Evolutionary conservation across 2,329 filamentous ascomycete genomes (phyloP).

Genomic region (Lachnellula willkommii): DNA sequence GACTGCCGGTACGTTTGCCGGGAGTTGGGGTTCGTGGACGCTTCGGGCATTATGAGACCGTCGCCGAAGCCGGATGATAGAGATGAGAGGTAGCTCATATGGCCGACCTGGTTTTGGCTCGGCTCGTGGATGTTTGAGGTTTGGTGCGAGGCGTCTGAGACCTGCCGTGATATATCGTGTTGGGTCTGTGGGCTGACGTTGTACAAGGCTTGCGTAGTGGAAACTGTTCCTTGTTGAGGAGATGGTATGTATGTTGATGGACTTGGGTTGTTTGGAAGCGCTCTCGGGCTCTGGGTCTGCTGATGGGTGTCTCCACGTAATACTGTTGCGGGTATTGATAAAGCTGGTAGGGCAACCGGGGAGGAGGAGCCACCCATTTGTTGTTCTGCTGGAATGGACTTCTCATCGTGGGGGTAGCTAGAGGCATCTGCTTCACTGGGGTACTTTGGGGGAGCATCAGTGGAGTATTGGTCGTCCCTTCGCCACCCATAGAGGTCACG

Average conservation of each 20-base stretch:
- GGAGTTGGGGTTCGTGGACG: conserved; percentile 9
- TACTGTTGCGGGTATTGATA: conserved; percentile 14
- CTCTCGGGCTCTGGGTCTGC: conserved; percentile 10
- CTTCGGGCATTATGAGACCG: conserved; percentile 46
- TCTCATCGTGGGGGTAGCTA: conserved; percentile 15
- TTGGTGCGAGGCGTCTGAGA: conserved; percentile 11
- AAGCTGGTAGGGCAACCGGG: conserved; percentile 7
- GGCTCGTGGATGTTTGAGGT: conserved; percentile 22
- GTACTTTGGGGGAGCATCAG: conserved; percentile 22
- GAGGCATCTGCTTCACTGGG: conserved; percentile 2
- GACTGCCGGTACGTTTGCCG: conserved; percentile 20
- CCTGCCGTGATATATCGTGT: conserved; percentile 8
- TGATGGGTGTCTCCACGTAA: conserved; percentile 12
- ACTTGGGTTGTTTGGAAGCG: conserved; percentile 11
- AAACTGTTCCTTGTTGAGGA: conserved; percentile 7
- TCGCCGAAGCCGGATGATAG: conserved; percentile 62
- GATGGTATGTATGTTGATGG: conserved; percentile 12
- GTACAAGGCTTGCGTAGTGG: conserved; percentile 12
- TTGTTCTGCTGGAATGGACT: conserved; percentile 11
- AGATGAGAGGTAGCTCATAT: conserved; percentile 46
- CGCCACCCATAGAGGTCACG: conserved; percentile 27
- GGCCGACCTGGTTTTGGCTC: conserved; percentile 20
- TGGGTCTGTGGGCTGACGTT: conserved; percentile 5
- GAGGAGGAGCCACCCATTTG: conserved; percentile 15
- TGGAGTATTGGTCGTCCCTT: conserved; percentile 9